Base-by-base conservation (phyloP, 129 eudicot genomes). In the Flaveria ramosissima region DNA sequence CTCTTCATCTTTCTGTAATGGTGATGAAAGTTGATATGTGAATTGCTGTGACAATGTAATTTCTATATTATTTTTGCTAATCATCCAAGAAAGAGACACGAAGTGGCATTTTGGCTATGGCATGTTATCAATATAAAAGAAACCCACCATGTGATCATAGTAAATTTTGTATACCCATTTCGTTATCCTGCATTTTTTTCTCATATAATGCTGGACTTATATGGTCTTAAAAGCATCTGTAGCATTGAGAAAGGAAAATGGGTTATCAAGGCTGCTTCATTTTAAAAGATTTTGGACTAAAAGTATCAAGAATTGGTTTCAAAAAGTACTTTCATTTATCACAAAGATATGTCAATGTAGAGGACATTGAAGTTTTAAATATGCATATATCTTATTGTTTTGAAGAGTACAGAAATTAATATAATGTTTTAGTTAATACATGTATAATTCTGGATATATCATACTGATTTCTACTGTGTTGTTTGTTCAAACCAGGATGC, bases 401-500 rank as follows among this genome's bases (percentile, higher is more conserved):
- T 71, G 20, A 63, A 76, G 9, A 76, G 23, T 20, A 64, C 50
- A 14, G 3, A 3, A 36, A 65, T 14, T 27, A n/a, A 65, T 30
- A 76, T 76, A 12, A 6, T 48, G 24, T 50, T 30, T 63, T 42
- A 14, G 32, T 19, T 48, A 13, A 64, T 64, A 19, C 19, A 19
- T 32, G 63, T 19, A 76, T 36, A 76, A 65, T 24, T 36, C 27
- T 62, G 48, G 79, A 50, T 32, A 14, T 66, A 32, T 11, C 51
- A 52, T 79, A 63, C 27, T 52, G 77, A 64, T 60, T 19, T 64
- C 15, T 43, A 26, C 55, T 75, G 19, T 36, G 11, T 75, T 84
- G 43, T 55, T 78, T 65, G 52, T 41, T 73, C 19, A 14, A 51
- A 14, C 39, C 77, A 90, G 98, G 86, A 59, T 80, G 81, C 84